These are phyloP conservation scores for Pseudotulostoma volvatum DNA, from an alignment of 495 filamentous ascomycete species.

Conservation along the genomic window DNA sequence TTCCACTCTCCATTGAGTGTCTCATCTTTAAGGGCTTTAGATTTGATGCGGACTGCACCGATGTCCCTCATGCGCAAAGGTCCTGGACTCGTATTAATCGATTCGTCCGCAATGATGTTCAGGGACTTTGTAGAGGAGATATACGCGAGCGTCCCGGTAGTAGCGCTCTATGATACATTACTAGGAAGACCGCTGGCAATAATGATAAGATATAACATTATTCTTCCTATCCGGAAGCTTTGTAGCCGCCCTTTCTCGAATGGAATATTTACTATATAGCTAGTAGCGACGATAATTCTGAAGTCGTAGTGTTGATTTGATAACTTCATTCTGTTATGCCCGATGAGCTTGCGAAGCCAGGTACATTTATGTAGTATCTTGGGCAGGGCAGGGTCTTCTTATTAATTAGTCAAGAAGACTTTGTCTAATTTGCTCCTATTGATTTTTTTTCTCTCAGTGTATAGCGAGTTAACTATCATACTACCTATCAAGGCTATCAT, in stretches of 20 bases:
- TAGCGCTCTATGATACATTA: not conserved
- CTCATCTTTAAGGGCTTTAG: not conserved
- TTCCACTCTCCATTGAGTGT: not conserved
- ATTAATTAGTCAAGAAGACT: too few species aligned
- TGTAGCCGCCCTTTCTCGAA: not conserved
- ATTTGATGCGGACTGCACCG: not conserved
- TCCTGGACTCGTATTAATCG: not conserved
- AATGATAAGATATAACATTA: not conserved
- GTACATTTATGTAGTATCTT: too few species aligned
- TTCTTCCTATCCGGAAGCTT: not conserved
- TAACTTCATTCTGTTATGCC: too few species aligned
- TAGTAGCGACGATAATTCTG: too few species aligned
- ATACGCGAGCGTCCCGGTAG: not conserved
- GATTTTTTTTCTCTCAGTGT: too few species aligned
- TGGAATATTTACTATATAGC: not conserved
- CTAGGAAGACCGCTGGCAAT: not conserved
- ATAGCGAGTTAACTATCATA: too few species aligned
- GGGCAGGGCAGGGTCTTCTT: too few species aligned
- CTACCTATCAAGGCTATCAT: too few species aligned
- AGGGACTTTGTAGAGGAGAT: not conserved
- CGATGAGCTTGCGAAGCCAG: too few species aligned
- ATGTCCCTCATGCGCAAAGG: not conserved
- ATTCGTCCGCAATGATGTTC: not conserved
- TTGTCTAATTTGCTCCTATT: too few species aligned
- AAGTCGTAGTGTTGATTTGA: too few species aligned